Percentiles rank a stretch among this genome's conserved stretches.
Evolutionary conservation across 805 yeast species (phyloP).

Genomic region (Brettanomyces sp.): DNA sequence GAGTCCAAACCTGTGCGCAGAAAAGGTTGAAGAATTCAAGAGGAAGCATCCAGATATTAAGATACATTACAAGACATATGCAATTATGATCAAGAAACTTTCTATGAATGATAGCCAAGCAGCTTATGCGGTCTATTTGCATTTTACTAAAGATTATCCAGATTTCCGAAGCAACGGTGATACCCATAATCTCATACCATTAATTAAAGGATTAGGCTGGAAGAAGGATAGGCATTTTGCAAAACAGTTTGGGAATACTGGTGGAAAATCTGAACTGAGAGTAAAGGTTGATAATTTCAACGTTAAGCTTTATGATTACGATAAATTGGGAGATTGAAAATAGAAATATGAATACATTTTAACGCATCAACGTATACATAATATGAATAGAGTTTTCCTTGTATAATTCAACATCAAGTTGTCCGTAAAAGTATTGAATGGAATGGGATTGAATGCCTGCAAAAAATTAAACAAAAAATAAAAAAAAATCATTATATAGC

Average conservation of each 20-base stretch:
- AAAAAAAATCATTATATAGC: not conserved
- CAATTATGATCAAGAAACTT: not conserved
- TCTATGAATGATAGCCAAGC: not conserved
- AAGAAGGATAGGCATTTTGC: not conserved
- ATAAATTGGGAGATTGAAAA: slow-evolving; percentile 4
- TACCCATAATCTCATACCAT: not conserved
- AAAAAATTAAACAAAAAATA: no score
- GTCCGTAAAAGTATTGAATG: no score
- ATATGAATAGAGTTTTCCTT: not conserved
- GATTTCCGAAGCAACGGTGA: not conserved
- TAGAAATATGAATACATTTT: not conserved
- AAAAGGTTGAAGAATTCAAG: slow-evolving; percentile 1
- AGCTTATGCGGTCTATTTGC: not conserved
- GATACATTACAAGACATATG: slow-evolving; percentile 2
- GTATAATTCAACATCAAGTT: not conserved
- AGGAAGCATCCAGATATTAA: not conserved
- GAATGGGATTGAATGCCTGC: no score
- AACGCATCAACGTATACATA: not conserved
- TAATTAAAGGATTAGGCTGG: not conserved
- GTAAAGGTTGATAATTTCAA: slow-evolving; percentile 10
- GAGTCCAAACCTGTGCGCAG: not conserved
- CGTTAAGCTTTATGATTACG: slow-evolving; percentile 13
- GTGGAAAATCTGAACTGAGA: slow-evolving; percentile 4
- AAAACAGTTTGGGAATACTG: not conserved
- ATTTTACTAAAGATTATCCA: slow-evolving; percentile 1